These are phyloP conservation scores for Hanseniaspora lachancei DNA, from an alignment of 805 yeast genomes.

Conservation along the genomic window DNA sequence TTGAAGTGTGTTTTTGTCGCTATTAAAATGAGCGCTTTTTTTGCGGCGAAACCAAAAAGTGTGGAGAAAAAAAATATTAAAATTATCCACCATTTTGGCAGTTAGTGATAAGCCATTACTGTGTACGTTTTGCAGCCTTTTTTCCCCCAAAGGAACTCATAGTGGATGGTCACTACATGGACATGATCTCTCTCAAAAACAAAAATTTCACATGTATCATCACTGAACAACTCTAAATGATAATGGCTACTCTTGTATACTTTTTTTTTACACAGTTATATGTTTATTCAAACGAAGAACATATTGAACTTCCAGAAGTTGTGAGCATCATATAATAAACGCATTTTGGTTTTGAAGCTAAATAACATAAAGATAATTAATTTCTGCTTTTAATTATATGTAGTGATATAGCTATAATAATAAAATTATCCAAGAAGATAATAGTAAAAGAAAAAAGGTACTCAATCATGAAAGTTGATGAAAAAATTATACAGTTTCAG, in stretches of 20 bases:
- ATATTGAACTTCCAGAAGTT: no score
- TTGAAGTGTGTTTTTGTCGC: not conserved
- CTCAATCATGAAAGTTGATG: conserved; percentile 29
- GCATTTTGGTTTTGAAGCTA: no score
- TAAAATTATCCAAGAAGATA: no score
- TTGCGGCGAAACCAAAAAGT: not conserved
- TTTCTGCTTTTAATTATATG: no score
- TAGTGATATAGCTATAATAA: no score
- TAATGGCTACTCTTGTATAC: not conserved
- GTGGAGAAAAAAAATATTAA: not conserved
- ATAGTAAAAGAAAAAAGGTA: no score
- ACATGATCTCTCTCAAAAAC: not conserved
- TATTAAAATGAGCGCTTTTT: not conserved
- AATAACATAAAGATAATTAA: no score
- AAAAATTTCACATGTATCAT: not conserved
- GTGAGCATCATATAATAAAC: no score
- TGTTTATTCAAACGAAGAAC: no score
- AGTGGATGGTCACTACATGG: not conserved
- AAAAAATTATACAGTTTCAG: conserved; percentile 27
- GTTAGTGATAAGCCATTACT: not conserved
- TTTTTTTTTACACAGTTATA: not conserved
- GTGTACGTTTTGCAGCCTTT: not conserved
- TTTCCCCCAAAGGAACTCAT: not conserved
- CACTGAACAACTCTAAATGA: not conserved
- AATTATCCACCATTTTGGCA: not conserved